Evolutionary conservation across 2,329 filamentous ascomycete genomes (phyloP), one percentile per base, ranked within the genome.

Genomic region (Arthroderma uncinatum): DNA sequence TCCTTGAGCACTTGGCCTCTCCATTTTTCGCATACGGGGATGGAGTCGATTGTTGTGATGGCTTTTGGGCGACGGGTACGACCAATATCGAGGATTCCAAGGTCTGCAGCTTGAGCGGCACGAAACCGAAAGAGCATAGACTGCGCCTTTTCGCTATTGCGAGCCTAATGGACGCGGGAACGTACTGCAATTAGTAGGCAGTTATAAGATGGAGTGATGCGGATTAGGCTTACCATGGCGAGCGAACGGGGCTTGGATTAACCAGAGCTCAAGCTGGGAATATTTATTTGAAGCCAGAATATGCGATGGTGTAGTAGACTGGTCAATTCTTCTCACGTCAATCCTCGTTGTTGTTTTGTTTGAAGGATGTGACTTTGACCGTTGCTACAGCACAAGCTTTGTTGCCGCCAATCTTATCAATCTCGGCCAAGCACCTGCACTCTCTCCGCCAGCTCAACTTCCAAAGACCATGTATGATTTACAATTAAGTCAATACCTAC

Each of bases 101-200:
- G 82, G 75, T 96, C 91, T 62, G 90, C 89, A 63, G 92, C 92
- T 82, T 97, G 93, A 66, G 92, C 88, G 69, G 95, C 93, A 72
- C 93, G 89, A 79, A 98, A 98, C 79, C 93, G 92, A 78, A 96
- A 98, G 73, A 98, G 92, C 92, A 98, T 98, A 52, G 91, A 96
- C 79, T 98, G 93, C 68, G 93, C 92, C 74, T 97, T 98, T 81
- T 97, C 92, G 48, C 89, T 92, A 74, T 97, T 96, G 70, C 92
- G 92, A 69, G 92, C 91, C 92, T 90, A 44, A 30, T 50, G 25
- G 47, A 50, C 47, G 19, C 33, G 12, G 6, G 25, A n/a, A 19
- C 2, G 25, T 9, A n/a, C 19, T 50, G 47, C 25, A 25, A 50
- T 50, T 50, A 50, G 47, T 33, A 30, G 10, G 19, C 9, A 23